Percentiles rank a stretch among this genome's conserved stretches.
Conservation (phyloP, 2,329 filamentous ascomycete genomes). For the Colletotrichum sp. region DNA sequence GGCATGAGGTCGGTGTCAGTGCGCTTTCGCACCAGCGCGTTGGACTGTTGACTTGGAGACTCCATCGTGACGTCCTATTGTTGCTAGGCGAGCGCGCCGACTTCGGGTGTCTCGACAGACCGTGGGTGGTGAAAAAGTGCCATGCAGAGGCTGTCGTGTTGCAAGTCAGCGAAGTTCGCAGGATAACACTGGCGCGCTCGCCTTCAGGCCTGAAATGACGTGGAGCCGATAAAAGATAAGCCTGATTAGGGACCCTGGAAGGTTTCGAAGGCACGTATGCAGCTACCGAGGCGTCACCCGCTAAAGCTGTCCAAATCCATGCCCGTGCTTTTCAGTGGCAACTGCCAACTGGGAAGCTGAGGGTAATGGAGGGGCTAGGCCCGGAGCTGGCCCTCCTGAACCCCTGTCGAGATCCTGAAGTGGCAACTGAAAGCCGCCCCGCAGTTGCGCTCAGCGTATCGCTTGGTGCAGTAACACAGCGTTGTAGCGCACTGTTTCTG, state of each 20-base stretch:
- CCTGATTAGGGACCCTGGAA: not conserved
- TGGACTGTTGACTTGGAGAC: slow-evolving; percentile 42
- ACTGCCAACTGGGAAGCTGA: not conserved
- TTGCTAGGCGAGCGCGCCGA: not conserved
- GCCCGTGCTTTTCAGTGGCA: not conserved
- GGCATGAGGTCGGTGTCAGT: slow-evolving; percentile 80
- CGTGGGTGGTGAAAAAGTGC: not conserved
- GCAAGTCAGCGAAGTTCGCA: not conserved
- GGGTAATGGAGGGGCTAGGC: not conserved
- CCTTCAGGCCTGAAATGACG: not conserved
- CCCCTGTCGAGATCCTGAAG: slow-evolving; percentile 5
- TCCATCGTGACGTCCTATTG: slow-evolving; percentile 40
- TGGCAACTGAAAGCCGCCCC: slow-evolving; percentile 6
- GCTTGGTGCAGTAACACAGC: not conserved
- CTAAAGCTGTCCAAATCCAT: not conserved
- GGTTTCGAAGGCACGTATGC: not conserved
- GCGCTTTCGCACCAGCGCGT: slow-evolving; percentile 70
- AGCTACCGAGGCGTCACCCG: not conserved
- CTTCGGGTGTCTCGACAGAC: not conserved
- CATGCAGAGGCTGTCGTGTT: not conserved
- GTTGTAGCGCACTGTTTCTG: slow-evolving; percentile 3
- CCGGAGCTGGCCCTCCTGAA: not conserved
- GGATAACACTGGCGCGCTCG: not conserved
- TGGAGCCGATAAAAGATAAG: not conserved
- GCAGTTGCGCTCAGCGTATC: not conserved